A percentile compares a stretch with the other conserved stretches of the same genome.
phyloP scores from a whole-genome alignment of 768 basidiomycete species.

The Russula brevipes region DNA sequence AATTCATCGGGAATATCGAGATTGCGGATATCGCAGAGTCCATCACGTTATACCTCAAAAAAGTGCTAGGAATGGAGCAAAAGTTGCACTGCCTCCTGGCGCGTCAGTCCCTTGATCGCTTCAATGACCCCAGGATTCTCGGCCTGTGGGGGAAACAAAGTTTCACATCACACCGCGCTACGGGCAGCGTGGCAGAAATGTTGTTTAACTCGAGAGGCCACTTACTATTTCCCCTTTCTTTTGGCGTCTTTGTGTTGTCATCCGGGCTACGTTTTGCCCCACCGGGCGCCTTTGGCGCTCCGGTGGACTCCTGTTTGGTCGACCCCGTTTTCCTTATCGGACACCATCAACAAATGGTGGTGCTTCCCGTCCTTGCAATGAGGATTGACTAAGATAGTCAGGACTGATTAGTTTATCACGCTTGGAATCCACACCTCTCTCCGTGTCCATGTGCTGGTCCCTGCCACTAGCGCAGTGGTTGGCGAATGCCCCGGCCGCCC shows the following conservation, averaged over 20 bases:
- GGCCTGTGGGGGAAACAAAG: neutral
- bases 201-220: neutral
- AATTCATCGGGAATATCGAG: slow-evolving; percentile 10
- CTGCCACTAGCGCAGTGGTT: neutral
- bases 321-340: neutral
- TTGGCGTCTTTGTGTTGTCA: neutral
- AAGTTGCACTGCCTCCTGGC: slow-evolving; percentile 2
- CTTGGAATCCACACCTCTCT: neutral
- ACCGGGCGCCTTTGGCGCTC: neutral
- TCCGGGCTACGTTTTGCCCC: neutral
- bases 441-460: neutral
- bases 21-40: slow-evolving; percentile 7
- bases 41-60: slow-evolving; percentile 17
- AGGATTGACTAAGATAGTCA: neutral
- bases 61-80: slow-evolving; percentile 9
- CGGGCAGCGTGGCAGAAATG: neutral
- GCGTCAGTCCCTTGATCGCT: slow-evolving; percentile 6
- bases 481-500: neutral
- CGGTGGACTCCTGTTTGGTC: neutral
- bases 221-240: neutral
- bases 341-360: neutral
- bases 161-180: too few species aligned
- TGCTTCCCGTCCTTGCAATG: neutral
- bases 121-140: neutral
- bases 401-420: neutral